Conservation (phyloP, 2,329 filamentous ascomycete species). For the Aspergillus fumigatus region DNA sequence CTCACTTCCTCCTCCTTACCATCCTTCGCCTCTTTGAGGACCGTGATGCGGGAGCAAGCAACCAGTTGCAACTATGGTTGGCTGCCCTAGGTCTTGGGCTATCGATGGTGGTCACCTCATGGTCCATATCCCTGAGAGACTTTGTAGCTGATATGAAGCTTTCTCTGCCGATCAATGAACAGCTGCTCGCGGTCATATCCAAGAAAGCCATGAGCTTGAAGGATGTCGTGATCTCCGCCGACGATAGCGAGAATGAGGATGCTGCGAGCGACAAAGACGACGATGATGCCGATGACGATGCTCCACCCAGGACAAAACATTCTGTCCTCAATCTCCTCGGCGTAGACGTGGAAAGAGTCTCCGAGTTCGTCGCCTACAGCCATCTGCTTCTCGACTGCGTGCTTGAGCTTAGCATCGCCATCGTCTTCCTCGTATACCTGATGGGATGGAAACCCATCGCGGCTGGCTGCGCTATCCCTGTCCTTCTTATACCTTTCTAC, state of each 20-base stretch:
- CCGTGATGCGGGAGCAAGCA: constrained; percentile 43
- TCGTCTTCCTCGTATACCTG: constrained; percentile 60
- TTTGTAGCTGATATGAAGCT: constrained; percentile 10
- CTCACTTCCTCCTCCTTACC: constrained; percentile 63
- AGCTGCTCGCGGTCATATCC: constrained; percentile 67
- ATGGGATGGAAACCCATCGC: constrained; percentile 66
- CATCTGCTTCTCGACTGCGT: constrained; percentile 59
- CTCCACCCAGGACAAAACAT: constrained; percentile 51
- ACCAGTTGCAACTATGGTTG: constrained; percentile 56
- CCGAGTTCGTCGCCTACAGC: constrained; percentile 62
- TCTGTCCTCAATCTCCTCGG: constrained; percentile 69
- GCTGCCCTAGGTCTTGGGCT: constrained; percentile 52
- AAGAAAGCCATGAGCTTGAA: constrained; percentile 70
- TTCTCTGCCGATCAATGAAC: constrained; percentile 57
- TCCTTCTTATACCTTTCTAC: constrained; percentile 63
- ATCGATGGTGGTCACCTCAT: constrained; percentile 50
- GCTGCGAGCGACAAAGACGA: background rate
- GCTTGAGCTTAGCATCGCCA: constrained; percentile 61
- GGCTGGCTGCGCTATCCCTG: constrained; percentile 60
- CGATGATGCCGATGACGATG: background rate
- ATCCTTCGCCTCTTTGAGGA: constrained; percentile 63
- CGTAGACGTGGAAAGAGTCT: constrained; percentile 64
- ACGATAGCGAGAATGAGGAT: constrained; percentile 29
- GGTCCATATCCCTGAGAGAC: constrained; percentile 50
- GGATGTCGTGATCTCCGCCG: constrained; percentile 49